phyloP scores from a whole-genome alignment of 148 eudicot genomes.

The Persicaria tinctoria region DNA sequence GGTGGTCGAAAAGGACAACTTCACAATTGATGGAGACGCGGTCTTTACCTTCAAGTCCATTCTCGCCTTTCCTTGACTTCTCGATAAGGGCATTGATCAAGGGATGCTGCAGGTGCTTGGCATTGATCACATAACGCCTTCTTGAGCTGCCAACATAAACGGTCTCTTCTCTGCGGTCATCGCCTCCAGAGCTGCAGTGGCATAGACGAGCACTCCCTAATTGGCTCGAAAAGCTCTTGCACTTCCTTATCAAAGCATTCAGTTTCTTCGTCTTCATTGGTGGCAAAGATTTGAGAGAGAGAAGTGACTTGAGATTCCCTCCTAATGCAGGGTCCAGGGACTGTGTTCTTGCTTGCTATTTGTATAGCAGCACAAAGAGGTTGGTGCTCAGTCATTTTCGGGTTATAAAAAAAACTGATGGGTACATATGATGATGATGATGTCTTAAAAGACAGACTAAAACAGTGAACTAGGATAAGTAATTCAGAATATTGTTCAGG shows the following conservation, averaged over 20 bases:
- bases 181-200: slow-evolving; percentile 31
- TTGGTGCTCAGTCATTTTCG: slow-evolving; percentile 6
- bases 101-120: slow-evolving; percentile 57
- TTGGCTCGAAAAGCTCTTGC: slow-evolving; percentile 67
- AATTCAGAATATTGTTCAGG: neutral
- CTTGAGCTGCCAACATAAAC: slow-evolving; percentile 65
- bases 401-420: neutral
- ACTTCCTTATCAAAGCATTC: slow-evolving; percentile 48
- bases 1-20: slow-evolving; percentile 76
- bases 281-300: neutral
- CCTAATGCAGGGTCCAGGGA: neutral
- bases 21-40: slow-evolving; percentile 49
- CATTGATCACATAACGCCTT: slow-evolving; percentile 44
- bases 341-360: neutral
- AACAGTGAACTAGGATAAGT: neutral
- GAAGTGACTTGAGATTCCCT: neutral
- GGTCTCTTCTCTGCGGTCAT: slow-evolving; percentile 27
- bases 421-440: neutral
- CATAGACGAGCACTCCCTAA: slow-evolving; percentile 36
- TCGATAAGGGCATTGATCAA: slow-evolving; percentile 55
- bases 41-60: neutral
- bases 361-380: neutral
- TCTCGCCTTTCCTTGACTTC: slow-evolving; percentile 29
- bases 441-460: neutral
- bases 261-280: slow-evolving; percentile 45